phyloP scores from a whole-genome alignment of 306 rosid species.

The Benincasa hispida region DNA sequence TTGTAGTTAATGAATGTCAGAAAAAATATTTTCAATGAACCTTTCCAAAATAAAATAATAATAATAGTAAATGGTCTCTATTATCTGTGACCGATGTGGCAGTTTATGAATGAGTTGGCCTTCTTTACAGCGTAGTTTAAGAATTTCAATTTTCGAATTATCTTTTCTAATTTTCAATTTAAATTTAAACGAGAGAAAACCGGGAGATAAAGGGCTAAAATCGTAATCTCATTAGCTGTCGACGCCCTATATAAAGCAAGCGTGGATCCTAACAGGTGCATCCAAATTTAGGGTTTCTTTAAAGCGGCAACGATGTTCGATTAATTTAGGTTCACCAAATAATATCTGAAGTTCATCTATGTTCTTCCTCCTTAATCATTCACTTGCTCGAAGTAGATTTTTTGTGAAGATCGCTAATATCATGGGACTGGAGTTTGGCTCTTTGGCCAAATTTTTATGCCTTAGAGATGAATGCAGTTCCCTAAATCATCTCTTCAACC shows the following conservation, averaged over 20 bases:
- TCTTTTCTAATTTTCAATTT: background rate
- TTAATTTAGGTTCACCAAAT: background rate
- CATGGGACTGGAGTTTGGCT: constrained; percentile 82
- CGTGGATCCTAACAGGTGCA: rapidly evolving
- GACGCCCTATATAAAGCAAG: background rate
- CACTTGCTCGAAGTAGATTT: background rate
- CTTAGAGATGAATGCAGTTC: constrained; percentile 86
- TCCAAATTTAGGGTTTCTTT: background rate
- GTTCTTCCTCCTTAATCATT: no score
- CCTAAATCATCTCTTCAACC: constrained; percentile 36
- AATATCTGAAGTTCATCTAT: no score
- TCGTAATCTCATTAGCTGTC: background rate
- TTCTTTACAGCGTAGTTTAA: no score
- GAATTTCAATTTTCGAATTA: no score
- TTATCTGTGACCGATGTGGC: no score
- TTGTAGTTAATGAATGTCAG: no score
- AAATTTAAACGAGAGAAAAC: background rate
- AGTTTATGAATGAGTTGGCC: no score
- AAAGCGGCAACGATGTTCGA: background rate
- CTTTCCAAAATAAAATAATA: no score
- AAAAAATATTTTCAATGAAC: no score
- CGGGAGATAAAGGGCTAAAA: background rate
- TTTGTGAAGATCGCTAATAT: background rate
- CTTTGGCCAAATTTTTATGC: constrained; percentile 50
- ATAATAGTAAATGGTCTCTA: no score